A percentile compares a stretch with the other conserved stretches of the same genome.
phyloP scores from a whole-genome alignment of 345 rosid genomes.

The Draba incana region DNA sequence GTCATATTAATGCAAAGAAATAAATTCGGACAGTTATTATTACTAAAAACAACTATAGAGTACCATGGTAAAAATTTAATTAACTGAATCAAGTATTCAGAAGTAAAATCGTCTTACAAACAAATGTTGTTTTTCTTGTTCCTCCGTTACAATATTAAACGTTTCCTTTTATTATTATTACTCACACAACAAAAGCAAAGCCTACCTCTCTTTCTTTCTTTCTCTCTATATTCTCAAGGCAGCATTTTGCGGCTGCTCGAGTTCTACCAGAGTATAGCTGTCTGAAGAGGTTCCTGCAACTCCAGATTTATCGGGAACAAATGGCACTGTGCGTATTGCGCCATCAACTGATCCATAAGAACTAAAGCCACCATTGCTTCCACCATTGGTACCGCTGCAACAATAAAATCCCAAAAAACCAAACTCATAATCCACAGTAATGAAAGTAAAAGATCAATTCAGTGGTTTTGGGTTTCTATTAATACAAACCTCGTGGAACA shows the following conservation, averaged over 20 bases:
- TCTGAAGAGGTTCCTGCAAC: slow-evolving; percentile 70
- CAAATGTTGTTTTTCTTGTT: neutral
- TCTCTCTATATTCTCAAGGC: slow-evolving; percentile 1
- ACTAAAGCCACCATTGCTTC: slow-evolving; percentile 97
- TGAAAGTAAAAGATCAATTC: neutral
- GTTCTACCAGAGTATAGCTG: slow-evolving; percentile 30
- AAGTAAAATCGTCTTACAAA: slow-evolving; percentile 23
- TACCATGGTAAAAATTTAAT: no score
- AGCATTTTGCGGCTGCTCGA: slow-evolving; percentile 48
- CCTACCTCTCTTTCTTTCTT: neutral
- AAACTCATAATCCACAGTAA: neutral
- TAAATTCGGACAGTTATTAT: no score
- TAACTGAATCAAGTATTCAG: no score
- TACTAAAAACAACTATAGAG: no score
- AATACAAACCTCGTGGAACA: slow-evolving; percentile 79
- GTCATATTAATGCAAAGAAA: no score
- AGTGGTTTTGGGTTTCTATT: slow-evolving; percentile 6
- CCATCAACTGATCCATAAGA: slow-evolving; percentile 89
- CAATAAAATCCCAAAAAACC: neutral
- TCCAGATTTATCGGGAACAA: slow-evolving; percentile 72
- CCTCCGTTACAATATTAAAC: slow-evolving; percentile 7
- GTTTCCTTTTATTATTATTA: slow-evolving; percentile 30
- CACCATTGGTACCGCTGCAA: slow-evolving; percentile 92
- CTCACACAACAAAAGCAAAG: slow-evolving; percentile 35
- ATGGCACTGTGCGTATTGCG: slow-evolving; percentile 74